These are phyloP conservation scores for Saccharomycopsis hybrid DNA, from an alignment of 1,139 yeast species.

Conservation along the genomic window DNA sequence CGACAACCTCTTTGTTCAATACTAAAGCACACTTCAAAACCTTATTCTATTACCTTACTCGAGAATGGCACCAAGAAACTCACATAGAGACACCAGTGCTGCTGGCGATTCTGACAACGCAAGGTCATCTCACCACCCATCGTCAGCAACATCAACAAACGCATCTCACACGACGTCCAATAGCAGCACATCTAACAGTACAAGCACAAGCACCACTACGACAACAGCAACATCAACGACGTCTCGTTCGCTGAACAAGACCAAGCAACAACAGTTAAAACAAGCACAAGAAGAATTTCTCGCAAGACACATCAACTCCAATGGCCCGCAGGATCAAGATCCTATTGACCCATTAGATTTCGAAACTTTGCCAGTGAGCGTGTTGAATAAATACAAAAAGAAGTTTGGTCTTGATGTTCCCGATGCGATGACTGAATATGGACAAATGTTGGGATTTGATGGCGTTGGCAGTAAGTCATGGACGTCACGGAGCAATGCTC, in stretches of 20 bases:
- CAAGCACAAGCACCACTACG: too few relatives aligned
- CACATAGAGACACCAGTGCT: too few relatives aligned
- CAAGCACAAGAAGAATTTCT: conserved; percentile 52
- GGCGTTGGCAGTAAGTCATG: conserved; percentile 61
- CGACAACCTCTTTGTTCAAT: too few relatives aligned
- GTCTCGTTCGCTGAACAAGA: conserved; percentile 2
- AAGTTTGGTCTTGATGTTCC: conserved; percentile 43
- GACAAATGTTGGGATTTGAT: conserved; percentile 52
- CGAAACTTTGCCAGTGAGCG: conserved; percentile 43
- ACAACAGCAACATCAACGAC: too few relatives aligned
- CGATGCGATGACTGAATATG: conserved; percentile 48
- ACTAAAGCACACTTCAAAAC: too few relatives aligned
- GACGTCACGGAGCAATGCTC: too few relatives aligned
- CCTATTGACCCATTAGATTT: conserved; percentile 55
- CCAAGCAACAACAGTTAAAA: conserved; percentile 14
- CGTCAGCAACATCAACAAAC: too few relatives aligned
- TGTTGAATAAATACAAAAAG: conserved; percentile 52
- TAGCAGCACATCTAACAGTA: too few relatives aligned
- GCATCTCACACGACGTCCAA: background rate
- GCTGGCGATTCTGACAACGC: too few relatives aligned
- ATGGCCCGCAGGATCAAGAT: conserved; percentile 53
- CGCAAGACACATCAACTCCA: conserved; percentile 54
- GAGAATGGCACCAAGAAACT: too few relatives aligned
- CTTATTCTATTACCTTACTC: too few relatives aligned
- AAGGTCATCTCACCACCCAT: too few relatives aligned